Base-by-base conservation (phyloP, 2,329 filamentous ascomycete species). In the Aureobasidium sp. region DNA sequence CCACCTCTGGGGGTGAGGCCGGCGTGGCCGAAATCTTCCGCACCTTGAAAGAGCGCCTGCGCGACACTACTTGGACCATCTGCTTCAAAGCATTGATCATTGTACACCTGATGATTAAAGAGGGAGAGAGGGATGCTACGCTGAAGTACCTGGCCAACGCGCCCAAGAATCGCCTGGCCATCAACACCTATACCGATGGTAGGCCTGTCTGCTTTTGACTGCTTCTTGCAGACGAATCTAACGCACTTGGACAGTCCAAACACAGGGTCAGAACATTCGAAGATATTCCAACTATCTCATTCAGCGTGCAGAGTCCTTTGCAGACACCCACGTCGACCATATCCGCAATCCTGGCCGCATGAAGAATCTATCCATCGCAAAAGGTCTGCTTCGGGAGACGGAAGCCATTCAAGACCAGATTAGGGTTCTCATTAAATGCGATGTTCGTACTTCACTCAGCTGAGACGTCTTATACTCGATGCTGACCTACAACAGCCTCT, bases 1-100 rank as follows among this genome's bases (percentile, higher is more conserved):
- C 93, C 58, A 98, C 93, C 32, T 89, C 96, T 72, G 86, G 90
- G 19, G 93, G 90, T 62, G 93, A 98, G 72, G 87, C 88, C 51
- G 93, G 91, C 61, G 89, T 98, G 56, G 91, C 85, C 56, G 93
- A 98, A 73, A 88, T 98, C 65, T 97, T 98, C 70, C 85, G 93
- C 57, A 88, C 90, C 37, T 76, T 98, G 52, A 90, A 94, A 67
- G 83, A 89, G 68, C 83, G 93, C 49, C 73, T 98, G 60, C 85
- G 90, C 67, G 93, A 98, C 69, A 91, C 91, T 61, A 95, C 93
- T 77, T 98, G 93, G 93, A 98, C 93, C n/a, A 90, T 97, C 55
- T 91, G 95, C 59, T 95, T 96, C 83, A 98, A 98, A 76, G 85
- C 89, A 63, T 77, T 98, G 61, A 95, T 97, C 63, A 93, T 95